These are phyloP conservation scores for Penicilliopsis zonata DNA, from an alignment of 495 filamentous ascomycete genomes.

Conservation along the genomic window DNA sequence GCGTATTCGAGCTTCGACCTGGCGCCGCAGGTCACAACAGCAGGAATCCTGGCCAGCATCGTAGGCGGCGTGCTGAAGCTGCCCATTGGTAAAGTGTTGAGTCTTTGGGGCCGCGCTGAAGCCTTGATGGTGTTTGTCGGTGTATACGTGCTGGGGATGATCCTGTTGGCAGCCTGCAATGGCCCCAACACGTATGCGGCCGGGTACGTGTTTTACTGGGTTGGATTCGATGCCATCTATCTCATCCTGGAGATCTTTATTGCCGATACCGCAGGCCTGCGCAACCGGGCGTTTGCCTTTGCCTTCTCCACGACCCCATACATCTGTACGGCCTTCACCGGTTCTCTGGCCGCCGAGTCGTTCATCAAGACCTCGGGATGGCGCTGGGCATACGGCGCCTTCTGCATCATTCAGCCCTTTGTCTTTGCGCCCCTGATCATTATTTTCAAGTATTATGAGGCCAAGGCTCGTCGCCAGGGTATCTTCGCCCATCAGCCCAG, in stretches of 20 bases:
- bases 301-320: constrained; percentile 44
- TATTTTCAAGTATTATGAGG: constrained; percentile 42
- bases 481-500: constrained; percentile 22
- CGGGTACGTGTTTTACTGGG: constrained; percentile 37
- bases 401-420: constrained; percentile 23
- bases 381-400: constrained; percentile 54
- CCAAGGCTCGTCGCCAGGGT: constrained; percentile 39
- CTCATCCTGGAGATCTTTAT: constrained; percentile 45
- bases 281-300: constrained; percentile 43
- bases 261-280: constrained; percentile 47
- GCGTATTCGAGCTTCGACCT: constrained; percentile 22
- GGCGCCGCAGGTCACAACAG: constrained; percentile 25
- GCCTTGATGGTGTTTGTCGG: constrained; percentile 33
- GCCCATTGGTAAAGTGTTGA: constrained; percentile 53
- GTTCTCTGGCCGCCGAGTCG: constrained; percentile 17
- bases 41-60: constrained; percentile 31
- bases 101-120: constrained; percentile 47
- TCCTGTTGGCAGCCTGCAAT: constrained; percentile 38
- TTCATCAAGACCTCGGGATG: constrained; percentile 40
- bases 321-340: constrained; percentile 34
- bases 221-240: constrained; percentile 37
- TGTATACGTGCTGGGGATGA: constrained; percentile 25
- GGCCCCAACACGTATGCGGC: constrained; percentile 33
- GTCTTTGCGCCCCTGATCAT: constrained; percentile 37
- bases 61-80: constrained; percentile 50